Conservation (phyloP, 1,284 basidiomycete genomes). For the Boletellus sp. region DNA sequence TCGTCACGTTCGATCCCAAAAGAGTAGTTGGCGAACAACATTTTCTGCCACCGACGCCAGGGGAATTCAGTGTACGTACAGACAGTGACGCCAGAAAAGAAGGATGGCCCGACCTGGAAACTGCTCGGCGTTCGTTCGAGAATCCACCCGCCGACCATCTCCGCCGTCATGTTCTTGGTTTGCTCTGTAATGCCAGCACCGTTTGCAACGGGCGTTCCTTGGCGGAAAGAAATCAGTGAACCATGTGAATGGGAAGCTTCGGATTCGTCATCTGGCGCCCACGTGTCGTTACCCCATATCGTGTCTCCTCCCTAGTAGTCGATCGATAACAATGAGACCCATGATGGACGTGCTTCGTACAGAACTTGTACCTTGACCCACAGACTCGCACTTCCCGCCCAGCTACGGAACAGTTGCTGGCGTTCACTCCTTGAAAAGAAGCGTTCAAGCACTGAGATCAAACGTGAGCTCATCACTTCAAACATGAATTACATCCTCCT, state of each 20-base stretch:
- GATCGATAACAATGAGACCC: conserved; percentile 2
- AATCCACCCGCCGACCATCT: conserved; percentile 77
- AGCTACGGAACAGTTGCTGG: conserved; percentile 88
- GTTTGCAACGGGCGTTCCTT: conserved; percentile 4
- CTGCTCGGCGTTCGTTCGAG: conserved; percentile 78
- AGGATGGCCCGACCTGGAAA: conserved; percentile 62
- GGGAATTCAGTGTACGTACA: conserved; percentile 1
- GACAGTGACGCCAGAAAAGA: neutral
- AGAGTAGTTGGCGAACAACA: conserved; percentile 91
- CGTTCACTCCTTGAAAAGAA: conserved; percentile 92
- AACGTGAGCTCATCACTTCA: neutral
- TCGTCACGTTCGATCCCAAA: conserved; percentile 86
- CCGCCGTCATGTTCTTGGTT: conserved; percentile 74
- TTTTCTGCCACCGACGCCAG: conserved; percentile 53
- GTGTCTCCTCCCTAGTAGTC: conserved; percentile 73
- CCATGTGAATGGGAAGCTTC: conserved; percentile 71
- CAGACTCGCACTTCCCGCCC: conserved; percentile 93
- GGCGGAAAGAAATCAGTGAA: conserved; percentile 79
- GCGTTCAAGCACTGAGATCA: conserved; percentile 60
- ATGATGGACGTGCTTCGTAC: neutral
- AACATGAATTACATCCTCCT: neutral
- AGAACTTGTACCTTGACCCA: conserved; percentile 72
- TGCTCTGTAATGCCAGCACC: conserved; percentile 17
- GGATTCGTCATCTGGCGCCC: conserved; percentile 76
- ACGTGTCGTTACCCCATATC: conserved; percentile 81